A percentile compares a stretch with the other conserved stretches of the same genome.
phyloP scores from a whole-genome alignment of 2,329 filamentous ascomycete species.

The Diatrype stigma region DNA sequence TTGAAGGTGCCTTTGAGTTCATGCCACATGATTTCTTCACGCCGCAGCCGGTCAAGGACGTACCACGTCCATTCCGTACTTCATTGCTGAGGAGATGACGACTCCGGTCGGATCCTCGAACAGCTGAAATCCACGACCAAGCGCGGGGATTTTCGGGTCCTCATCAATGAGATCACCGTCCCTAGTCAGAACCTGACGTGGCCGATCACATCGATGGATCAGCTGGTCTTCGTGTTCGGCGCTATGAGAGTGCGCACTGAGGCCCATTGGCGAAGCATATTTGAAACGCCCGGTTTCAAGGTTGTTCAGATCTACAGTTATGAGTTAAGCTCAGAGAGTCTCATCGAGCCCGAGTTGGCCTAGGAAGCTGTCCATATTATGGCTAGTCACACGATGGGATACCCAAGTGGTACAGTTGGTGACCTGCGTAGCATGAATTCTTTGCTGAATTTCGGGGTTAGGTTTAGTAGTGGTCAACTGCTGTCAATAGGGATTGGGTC shows the following conservation, averaged over 20 bases:
- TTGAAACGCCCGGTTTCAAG: slow-evolving; percentile 15
- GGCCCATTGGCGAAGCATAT: slow-evolving; percentile 12
- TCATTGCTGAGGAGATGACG: slow-evolving; percentile 34
- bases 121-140: slow-evolving; percentile 25
- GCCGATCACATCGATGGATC: slow-evolving; percentile 22
- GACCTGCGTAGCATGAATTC: no score
- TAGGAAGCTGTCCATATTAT: no score
- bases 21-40: slow-evolving; percentile 26
- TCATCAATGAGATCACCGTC: slow-evolving; percentile 39
- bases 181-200: slow-evolving; percentile 20
- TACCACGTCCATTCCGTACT: slow-evolving; percentile 29
- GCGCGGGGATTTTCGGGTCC: slow-evolving; percentile 31
- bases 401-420: no score
- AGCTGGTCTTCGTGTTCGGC: slow-evolving; percentile 19
- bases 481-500: no score
- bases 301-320: slow-evolving; percentile 15
- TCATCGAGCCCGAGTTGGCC: slow-evolving; percentile 21
- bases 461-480: no score
- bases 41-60: slow-evolving; percentile 22
- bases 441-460: no score
- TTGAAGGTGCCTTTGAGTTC: slow-evolving; percentile 8
- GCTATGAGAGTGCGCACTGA: slow-evolving; percentile 20
- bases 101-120: slow-evolving; percentile 28
- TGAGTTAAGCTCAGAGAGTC: slow-evolving; percentile 18
- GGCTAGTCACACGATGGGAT: no score